Evolutionary conservation across 192 early-diverging fungal genomes (phyloP).

Genomic region (Diversispora eburnea): DNA sequence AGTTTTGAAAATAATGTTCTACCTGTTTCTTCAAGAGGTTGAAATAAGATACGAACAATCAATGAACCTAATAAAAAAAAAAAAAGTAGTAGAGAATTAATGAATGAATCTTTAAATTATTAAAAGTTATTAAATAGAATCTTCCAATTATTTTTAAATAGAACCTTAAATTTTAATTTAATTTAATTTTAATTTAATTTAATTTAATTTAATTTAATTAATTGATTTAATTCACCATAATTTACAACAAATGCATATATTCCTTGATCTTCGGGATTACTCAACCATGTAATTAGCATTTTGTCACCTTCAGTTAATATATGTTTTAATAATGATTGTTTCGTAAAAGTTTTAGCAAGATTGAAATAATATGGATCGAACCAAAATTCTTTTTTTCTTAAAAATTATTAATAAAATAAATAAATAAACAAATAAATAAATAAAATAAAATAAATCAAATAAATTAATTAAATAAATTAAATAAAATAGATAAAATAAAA

Average conservation of each 20-base stretch:
- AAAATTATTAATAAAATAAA: not conserved
- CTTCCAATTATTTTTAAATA: slow-evolving; percentile 2
- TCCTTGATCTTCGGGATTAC: slow-evolving; percentile 59
- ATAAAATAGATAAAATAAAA: no score
- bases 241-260: slow-evolving; percentile 82
- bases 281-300: slow-evolving; percentile 72
- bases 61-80: slow-evolving; percentile 65
- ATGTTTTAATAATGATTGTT: slow-evolving; percentile 90
- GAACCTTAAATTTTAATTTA: not conserved
- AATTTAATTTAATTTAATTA: not conserved
- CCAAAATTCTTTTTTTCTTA: slow-evolving; percentile 42
- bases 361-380: slow-evolving; percentile 60
- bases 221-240: slow-evolving; percentile 60
- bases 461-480: no score
- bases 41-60: slow-evolving; percentile 85
- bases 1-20: slow-evolving; percentile 81
- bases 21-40: slow-evolving; percentile 89
- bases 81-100: not conserved
- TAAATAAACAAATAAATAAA: not conserved
- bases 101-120: no score
- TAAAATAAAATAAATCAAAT: not conserved
- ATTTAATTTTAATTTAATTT: not conserved
- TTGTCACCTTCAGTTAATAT: slow-evolving; percentile 96
- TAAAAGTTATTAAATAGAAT: no score
- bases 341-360: slow-evolving; percentile 73